Percentiles rank a stretch among this genome's conserved stretches.
Conservation (phyloP, 306 rosid species). For the Luffa aegyptiaca region DNA sequence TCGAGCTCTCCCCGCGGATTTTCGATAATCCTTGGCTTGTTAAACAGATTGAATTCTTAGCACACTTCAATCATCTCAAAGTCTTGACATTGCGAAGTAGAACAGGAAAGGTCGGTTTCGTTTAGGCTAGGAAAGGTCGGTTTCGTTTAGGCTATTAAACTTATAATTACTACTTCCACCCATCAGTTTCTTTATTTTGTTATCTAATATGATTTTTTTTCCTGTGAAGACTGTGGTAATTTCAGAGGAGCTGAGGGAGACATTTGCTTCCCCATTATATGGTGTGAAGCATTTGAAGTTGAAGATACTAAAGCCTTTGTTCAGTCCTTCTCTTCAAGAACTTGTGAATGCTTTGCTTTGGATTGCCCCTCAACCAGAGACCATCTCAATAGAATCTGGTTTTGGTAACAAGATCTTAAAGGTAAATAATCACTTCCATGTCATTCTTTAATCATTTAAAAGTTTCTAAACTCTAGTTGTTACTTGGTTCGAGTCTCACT, state of each 20-base stretch:
- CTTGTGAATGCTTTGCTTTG: conserved; percentile 9
- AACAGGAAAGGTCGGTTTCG: not conserved
- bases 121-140: not conserved
- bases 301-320: not conserved
- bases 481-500: not conserved
- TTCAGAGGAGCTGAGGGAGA: conserved; percentile 9
- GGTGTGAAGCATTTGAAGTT: conserved; percentile 5
- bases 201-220: not conserved
- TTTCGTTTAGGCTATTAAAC: too few species aligned
- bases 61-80: not conserved
- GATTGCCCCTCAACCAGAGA: conserved; percentile 3
- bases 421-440: not conserved
- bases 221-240: not conserved
- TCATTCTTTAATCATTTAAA: not conserved
- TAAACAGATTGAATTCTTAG: conserved; percentile 4
- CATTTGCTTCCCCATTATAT: conserved; percentile 1
- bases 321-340: not conserved
- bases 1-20: not conserved
- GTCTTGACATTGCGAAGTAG: not conserved
- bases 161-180: too few species aligned
- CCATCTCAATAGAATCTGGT: not conserved
- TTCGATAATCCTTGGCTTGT: not conserved
- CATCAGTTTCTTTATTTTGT: not conserved
- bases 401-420: not conserved
- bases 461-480: not conserved